A percentile compares a stretch with the other conserved stretches of the same genome.
Evolutionary conservation across 208 protist species (phyloP).

Genomic region (Naegleria lovaniensis): DNA sequence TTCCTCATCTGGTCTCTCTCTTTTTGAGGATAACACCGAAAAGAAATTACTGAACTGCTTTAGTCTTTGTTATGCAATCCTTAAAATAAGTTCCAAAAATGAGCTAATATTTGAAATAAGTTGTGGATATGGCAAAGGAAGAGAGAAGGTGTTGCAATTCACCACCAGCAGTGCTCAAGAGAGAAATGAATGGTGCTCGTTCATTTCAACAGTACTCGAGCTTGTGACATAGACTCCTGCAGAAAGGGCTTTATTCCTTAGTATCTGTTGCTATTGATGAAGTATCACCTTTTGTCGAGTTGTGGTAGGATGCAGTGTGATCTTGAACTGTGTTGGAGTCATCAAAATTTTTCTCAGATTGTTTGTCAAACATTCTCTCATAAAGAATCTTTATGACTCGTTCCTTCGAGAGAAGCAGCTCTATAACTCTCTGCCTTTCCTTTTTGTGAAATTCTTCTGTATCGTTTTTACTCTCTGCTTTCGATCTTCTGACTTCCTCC

Average conservation of each 20-base stretch:
- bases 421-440: slow-evolving; percentile 17
- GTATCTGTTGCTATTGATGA: neutral
- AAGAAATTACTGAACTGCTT: neutral
- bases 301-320: too few species aligned
- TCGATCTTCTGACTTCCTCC: neutral
- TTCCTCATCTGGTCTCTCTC: neutral
- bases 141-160: neutral
- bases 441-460: neutral
- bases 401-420: slow-evolving; percentile 20
- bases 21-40: neutral
- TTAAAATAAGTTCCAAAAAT: neutral
- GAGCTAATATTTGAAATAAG: neutral
- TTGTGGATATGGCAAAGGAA: neutral
- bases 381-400: slow-evolving; percentile 15
- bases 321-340: too few species aligned
- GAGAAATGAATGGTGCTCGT: neutral
- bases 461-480: neutral
- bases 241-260: too few species aligned
- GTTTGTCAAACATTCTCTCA: slow-evolving; percentile 20
- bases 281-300: too few species aligned
- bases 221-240: too few species aligned
- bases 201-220: neutral
- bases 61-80: neutral
- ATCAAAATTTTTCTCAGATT: neutral
- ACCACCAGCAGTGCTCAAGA: neutral